Percentiles rank a stretch among this genome's conserved stretches.
phyloP scores from a whole-genome alignment of 306 rosid genomes.

The Echinosophora koreensis region DNA sequence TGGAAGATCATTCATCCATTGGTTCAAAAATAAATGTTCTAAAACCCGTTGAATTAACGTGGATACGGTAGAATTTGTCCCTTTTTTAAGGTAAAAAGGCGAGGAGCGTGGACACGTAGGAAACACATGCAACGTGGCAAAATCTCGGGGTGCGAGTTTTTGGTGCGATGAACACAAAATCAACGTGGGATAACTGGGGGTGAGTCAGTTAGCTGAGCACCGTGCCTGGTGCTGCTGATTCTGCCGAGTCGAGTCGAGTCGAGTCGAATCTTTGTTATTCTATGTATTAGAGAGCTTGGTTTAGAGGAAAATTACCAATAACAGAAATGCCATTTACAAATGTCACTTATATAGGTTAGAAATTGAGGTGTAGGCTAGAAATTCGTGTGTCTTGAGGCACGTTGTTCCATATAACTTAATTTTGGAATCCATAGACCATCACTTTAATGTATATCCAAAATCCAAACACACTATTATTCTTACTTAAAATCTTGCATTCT shows the following conservation, averaged over 20 bases:
- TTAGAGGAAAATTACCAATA: too few relatives aligned
- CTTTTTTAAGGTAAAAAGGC: too few relatives aligned
- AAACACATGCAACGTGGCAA: conserved; percentile 50
- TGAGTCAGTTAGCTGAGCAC: conserved; percentile 41
- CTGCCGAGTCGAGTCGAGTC: background rate
- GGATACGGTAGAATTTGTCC: too few relatives aligned
- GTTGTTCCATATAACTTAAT: too few relatives aligned
- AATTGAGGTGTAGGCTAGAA: background rate
- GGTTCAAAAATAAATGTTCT: too few relatives aligned
- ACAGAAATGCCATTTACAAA: background rate
- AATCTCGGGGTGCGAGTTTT: conserved; percentile 21
- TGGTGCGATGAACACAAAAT: background rate
- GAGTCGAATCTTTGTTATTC: background rate
- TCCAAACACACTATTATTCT: too few relatives aligned
- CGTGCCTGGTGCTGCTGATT: conserved; percentile 53
- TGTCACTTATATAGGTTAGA: background rate
- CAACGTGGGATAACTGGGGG: conserved; percentile 34
- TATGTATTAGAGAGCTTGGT: background rate
- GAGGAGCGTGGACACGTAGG: conserved; percentile 69
- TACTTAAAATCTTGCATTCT: too few relatives aligned
- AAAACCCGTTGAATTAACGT: too few relatives aligned
- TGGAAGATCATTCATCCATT: too few relatives aligned
- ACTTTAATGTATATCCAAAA: too few relatives aligned
- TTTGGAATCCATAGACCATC: too few relatives aligned
- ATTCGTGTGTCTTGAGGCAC: too few relatives aligned